Conservation (phyloP, 2,329 filamentous ascomycete genomes). For the Sporothrix globosa region DNA sequence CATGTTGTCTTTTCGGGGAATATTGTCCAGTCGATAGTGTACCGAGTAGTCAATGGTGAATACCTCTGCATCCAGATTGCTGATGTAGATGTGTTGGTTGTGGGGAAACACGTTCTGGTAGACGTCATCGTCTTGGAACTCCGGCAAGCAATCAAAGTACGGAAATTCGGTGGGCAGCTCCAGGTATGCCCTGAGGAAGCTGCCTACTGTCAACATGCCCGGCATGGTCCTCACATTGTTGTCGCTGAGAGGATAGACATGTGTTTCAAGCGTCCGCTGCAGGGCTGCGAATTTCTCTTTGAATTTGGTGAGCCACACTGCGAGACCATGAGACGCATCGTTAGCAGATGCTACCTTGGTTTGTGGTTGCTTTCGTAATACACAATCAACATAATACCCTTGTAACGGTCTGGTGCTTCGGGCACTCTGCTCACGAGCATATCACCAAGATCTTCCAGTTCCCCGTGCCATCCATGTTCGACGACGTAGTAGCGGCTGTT, state of each 20-base stretch:
- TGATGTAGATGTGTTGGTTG: conserved; percentile 5
- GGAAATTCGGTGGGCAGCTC: background rate
- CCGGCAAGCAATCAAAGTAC: background rate
- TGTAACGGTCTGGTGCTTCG: background rate
- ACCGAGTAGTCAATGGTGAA: conserved; percentile 28
- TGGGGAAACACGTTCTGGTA: background rate
- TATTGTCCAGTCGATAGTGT: conserved; percentile 28
- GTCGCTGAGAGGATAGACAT: background rate
- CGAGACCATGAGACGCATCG: background rate
- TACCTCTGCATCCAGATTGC: conserved; percentile 28
- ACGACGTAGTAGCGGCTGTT: conserved; percentile 24
- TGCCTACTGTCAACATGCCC: background rate
- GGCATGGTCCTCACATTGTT: background rate
- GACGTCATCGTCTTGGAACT: background rate
- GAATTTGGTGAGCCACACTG: conserved; percentile 22
- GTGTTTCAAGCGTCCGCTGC: conserved; percentile 7
- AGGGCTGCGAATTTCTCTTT: background rate
- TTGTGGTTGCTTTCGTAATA: background rate
- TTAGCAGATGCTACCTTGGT: too few species aligned
- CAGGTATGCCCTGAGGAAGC: background rate
- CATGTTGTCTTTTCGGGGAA: background rate
- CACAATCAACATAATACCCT: background rate
- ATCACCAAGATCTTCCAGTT: background rate
- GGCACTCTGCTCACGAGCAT: background rate
- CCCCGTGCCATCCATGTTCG: background rate